Evolutionary conservation across 306 rosid genomes (phyloP).

Genomic region (Benincasa hispida): DNA sequence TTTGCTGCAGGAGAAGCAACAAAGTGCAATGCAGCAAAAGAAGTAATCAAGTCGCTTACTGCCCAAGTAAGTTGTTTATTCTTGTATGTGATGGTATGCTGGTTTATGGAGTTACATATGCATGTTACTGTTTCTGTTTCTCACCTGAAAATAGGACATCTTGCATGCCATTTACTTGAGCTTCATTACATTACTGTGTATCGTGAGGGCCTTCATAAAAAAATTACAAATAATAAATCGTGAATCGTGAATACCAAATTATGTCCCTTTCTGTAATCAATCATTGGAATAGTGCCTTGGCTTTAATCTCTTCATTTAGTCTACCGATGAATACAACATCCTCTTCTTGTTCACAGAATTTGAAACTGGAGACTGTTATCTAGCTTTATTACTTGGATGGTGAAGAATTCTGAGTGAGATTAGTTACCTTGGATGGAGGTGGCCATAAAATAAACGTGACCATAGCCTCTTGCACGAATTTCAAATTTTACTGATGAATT

Average conservation of each 20-base stretch:
- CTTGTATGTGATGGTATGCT: background rate
- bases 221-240: background rate
- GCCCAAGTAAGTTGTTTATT: conserved; percentile 18
- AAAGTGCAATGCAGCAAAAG: conserved; percentile 15
- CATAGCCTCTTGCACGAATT: background rate
- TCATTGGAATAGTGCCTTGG: background rate
- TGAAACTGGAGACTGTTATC: background rate
- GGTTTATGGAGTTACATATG: background rate
- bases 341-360: background rate
- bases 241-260: background rate
- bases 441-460: background rate
- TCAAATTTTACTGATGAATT: background rate
- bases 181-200: background rate
- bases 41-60: conserved; percentile 13
- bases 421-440: background rate
- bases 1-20: conserved; percentile 51
- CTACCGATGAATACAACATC: background rate
- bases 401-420: background rate
- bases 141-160: background rate
- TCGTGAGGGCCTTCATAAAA: background rate
- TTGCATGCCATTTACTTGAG: background rate
- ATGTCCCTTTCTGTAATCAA: background rate
- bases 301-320: background rate
- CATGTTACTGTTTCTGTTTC: background rate
- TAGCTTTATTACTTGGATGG: background rate